Evolutionary conservation across 2,329 filamentous ascomycete genomes (phyloP), one percentile per base, ranked within the genome.

Genomic region (Teratosphaeria destructans): DNA sequence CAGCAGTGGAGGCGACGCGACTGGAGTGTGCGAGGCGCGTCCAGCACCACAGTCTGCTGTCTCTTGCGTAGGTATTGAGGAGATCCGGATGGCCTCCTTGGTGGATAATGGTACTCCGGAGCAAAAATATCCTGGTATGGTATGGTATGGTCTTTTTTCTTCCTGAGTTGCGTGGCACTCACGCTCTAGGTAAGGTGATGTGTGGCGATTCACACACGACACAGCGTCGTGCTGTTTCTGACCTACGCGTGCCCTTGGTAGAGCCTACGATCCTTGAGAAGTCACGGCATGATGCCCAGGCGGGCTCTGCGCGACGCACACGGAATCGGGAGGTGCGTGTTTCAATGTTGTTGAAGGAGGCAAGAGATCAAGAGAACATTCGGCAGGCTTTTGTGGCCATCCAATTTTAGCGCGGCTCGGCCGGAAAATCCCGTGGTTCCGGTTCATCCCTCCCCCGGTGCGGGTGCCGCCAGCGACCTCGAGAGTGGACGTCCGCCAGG

Each of bases 181-280:
- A 54, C 53, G 53, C 53, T 54, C 26, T 27, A 54, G 53, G 53
- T n/a, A 54, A 3, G 53, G 43, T 52, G 52, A 52, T 29, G 54
- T 35, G 53, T 56, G 58, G 34, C 54, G 47, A 56, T 7, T 12
- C 54, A 59, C 58, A 37, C 27, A 16, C 23, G 23, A 53, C 5
- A 37, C 26, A 59, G 54, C n/a, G 47, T 14, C 53, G 35, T 23
- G 58, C 57, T 55, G 19, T 26, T 14, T 23, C 14, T n/a, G 34
- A 52, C 57, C 57, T 59, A 58, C 57, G 55, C 57, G 32, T 56
- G 57, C 52, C 26, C 52, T 26, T 27, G 52, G 29, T 27, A 34
- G 23, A 37, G 34, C 35, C 35, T 47, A 55, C 57, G 52, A 53
- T 29, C 26, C 12, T 52, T 29, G 39, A 59, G 23, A 19, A 43